A percentile compares a stretch with the other conserved stretches of the same genome.
Evolutionary conservation across 495 filamentous ascomycete genomes (phyloP).

Genomic region (Viridothelium virens): DNA sequence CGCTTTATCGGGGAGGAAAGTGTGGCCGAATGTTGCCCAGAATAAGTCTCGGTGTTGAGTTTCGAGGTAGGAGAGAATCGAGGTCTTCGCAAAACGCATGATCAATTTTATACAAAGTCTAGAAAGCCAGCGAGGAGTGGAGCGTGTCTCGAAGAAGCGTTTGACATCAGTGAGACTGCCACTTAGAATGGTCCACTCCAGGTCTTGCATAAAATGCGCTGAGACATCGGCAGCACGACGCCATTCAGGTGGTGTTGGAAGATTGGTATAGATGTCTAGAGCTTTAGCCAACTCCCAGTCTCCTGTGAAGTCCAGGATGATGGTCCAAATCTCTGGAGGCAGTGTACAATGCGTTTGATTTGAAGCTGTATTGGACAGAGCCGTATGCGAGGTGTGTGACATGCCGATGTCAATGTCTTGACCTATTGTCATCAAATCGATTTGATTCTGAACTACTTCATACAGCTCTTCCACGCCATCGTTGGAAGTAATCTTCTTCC

Average conservation of each 20-base stretch:
- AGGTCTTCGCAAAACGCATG: conserved; percentile 76
- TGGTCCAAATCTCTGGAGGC: conserved; percentile 81
- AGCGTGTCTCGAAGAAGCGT: conserved; percentile 55
- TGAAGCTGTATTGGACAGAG: conserved; percentile 21
- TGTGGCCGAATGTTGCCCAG: conserved; percentile 70
- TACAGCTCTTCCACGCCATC: conserved; percentile 28
- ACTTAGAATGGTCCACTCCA: conserved; percentile 77
- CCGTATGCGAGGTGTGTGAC: conserved; percentile 35
- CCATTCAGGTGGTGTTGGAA: conserved; percentile 71
- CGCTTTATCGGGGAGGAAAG: conserved; percentile 73
- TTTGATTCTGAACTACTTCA: conserved; percentile 53
- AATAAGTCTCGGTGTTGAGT: conserved; percentile 69
- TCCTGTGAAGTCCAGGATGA: conserved; percentile 70
- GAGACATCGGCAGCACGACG: conserved; percentile 37
- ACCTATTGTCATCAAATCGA: conserved; percentile 53
- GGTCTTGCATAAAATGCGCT: conserved; percentile 44
- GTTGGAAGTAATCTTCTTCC: conserved; percentile 42
- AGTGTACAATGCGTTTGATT: conserved; percentile 32
- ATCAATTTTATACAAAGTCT: conserved; percentile 77
- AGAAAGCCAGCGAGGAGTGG: conserved; percentile 64
- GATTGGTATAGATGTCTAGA: conserved; percentile 67
- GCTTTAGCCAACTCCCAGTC: conserved; percentile 86
- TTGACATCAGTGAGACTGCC: conserved; percentile 58
- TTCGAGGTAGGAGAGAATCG: conserved; percentile 75
- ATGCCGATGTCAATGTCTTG: conserved; percentile 45